Conservation (phyloP, 148 eudicot genomes). For the Rhododendron vialii region DNA sequence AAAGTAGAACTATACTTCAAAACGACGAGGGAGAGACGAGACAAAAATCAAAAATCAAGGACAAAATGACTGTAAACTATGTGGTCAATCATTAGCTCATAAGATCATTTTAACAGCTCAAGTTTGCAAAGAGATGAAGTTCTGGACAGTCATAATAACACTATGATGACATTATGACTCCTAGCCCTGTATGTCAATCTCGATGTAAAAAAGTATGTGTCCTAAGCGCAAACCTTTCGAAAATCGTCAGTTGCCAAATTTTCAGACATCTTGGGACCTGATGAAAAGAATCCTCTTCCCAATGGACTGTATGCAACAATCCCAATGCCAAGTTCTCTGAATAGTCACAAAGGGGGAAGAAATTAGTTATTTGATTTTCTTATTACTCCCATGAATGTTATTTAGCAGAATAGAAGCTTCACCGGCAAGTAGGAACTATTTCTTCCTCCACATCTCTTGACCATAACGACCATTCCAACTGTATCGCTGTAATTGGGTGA, state of each 20-base stretch:
- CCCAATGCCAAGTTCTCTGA: conserved; percentile 22
- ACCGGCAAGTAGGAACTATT: conserved; percentile 24
- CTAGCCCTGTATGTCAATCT: no score
- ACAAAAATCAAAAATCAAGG: not conserved
- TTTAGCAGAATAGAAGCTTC: not conserved
- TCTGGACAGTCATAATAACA: not conserved
- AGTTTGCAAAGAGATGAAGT: not conserved
- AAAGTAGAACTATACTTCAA: not conserved
- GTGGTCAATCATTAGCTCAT: not conserved
- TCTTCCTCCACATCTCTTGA: conserved; percentile 17
- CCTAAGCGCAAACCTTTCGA: conserved; percentile 4
- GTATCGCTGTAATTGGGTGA: conserved; percentile 17
- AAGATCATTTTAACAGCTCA: not conserved
- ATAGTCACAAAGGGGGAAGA: not conserved
- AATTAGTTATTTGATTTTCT: not conserved
- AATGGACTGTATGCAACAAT: conserved; percentile 16
- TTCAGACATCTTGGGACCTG: conserved; percentile 5
- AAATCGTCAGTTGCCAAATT: not conserved
- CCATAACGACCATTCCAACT: conserved; percentile 25
- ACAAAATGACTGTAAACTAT: not conserved
- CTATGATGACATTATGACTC: not conserved
- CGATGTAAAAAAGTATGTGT: not conserved
- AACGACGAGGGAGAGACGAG: not conserved
- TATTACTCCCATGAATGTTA: not conserved
- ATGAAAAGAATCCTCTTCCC: conserved; percentile 17